phyloP scores from a whole-genome alignment of 164 flowering plant genomes.

The Magnolia sinica region DNA sequence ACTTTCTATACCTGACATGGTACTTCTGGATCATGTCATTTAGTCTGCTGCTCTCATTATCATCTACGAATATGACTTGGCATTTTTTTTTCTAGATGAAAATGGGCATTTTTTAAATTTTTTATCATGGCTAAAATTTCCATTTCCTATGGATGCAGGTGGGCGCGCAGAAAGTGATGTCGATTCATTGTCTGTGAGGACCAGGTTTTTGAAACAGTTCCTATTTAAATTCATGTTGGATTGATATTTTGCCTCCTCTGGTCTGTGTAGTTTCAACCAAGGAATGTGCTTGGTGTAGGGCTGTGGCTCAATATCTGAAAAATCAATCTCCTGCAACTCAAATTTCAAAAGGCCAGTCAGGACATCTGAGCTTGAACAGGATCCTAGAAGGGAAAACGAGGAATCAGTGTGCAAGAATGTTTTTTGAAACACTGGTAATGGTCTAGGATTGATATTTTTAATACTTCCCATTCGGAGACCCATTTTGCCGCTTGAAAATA shows the following conservation, averaged over 20 bases:
- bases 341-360: conserved; percentile 25
- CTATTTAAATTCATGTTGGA: not conserved
- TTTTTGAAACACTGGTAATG: conserved; percentile 78
- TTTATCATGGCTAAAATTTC: not conserved
- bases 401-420: conserved; percentile 81
- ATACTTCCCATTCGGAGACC: not conserved
- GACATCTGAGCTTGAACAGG: conserved; percentile 54
- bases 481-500: not conserved
- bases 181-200: conserved; percentile 54
- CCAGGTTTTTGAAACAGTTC: conserved; percentile 41
- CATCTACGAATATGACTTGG: not conserved
- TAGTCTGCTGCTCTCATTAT: too few relatives aligned
- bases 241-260: conserved; percentile 2
- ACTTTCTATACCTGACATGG: not conserved
- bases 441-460: not conserved
- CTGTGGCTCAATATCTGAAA: conserved; percentile 63
- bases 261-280: not conserved
- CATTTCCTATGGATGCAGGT: conserved; percentile 12
- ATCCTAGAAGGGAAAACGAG: conserved; percentile 71
- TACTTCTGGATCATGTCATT: not conserved
- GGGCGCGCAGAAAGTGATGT: conserved; percentile 40
- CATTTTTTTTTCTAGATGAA: not conserved
- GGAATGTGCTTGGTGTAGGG: conserved; percentile 37
- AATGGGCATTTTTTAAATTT: not conserved
- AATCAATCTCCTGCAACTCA: conserved; percentile 42